Evolutionary conservation across 345 rosid species (phyloP).

Genomic region (Citrus reticulata): DNA sequence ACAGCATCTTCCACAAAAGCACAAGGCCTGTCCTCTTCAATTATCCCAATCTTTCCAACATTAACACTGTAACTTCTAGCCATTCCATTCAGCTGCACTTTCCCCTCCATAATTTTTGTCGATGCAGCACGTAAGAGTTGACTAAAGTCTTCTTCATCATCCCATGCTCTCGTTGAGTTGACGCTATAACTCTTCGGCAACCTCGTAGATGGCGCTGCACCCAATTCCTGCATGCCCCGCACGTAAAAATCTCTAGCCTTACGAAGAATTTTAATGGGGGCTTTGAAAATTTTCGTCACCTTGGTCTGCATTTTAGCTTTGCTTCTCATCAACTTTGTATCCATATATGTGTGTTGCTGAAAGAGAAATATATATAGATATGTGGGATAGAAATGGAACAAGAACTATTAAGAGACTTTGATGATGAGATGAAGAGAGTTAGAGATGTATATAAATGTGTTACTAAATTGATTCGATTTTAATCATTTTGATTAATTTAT

Average conservation of each 20-base stretch:
- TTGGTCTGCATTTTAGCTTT: conserved; percentile 19
- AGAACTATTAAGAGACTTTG: not conserved
- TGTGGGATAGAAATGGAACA: not conserved
- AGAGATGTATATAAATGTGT: not conserved
- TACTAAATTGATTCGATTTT: not conserved
- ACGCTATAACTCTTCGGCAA: conserved; percentile 34
- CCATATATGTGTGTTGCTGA: not conserved
- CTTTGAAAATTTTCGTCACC: conserved; percentile 15
- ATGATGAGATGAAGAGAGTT: not conserved
- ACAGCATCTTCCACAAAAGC: conserved; percentile 22
- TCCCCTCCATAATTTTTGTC: not conserved
- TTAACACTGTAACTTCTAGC: conserved; percentile 42
- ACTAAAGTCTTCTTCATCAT: conserved; percentile 16
- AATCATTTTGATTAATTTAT: too few relatives aligned
- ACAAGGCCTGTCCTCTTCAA: conserved; percentile 41
- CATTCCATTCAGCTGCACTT: not conserved
- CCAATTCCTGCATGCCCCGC: conserved; percentile 24
- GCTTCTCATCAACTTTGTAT: conserved; percentile 15
- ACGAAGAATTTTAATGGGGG: conserved; percentile 30
- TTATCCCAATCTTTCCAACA: conserved; percentile 40
- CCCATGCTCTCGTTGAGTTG: conserved; percentile 11
- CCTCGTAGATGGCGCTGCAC: not conserved
- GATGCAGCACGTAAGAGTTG: conserved; percentile 7
- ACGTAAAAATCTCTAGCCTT: conserved; percentile 36
- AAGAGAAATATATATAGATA: not conserved